A percentile compares a stretch with the other conserved stretches of the same genome.
Evolutionary conservation across 2,329 filamentous ascomycete genomes (phyloP).

Genomic region (Fusarium multiceps): DNA sequence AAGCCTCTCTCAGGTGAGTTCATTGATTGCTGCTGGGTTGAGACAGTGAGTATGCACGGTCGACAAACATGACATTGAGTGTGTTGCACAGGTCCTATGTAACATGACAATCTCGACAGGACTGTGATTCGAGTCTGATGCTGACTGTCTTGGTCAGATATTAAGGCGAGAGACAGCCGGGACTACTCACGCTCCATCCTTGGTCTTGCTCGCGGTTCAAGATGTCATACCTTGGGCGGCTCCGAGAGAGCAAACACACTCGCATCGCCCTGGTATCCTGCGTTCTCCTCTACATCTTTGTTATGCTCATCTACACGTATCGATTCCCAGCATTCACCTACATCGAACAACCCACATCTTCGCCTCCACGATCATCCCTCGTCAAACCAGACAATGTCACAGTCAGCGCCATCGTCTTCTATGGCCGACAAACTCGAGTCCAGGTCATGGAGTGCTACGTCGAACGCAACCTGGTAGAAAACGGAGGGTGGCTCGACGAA

Average conservation of each 20-base stretch:
- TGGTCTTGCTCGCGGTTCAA: not conserved
- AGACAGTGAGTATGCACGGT: not conserved
- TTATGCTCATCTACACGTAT: not conserved
- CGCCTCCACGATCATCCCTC: not conserved
- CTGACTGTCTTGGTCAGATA: conserved; percentile 3
- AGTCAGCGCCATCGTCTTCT: conserved; percentile 34
- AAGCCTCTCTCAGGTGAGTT: not conserved
- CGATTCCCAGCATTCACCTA: not conserved
- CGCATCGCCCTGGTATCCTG: not conserved
- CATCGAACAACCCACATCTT: not conserved
- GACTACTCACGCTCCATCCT: not conserved
- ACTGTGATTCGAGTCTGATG: not conserved
- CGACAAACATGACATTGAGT: not conserved
- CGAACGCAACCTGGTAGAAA: conserved; percentile 35
- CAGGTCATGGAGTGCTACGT: conserved; percentile 33
- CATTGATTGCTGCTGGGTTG: not conserved
- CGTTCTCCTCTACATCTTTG: not conserved
- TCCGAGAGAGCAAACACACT: conserved; percentile 5
- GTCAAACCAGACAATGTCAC: conserved; percentile 27
- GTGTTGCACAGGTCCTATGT: not conserved
- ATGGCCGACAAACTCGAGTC: conserved; percentile 30
- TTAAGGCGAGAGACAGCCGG: not conserved
- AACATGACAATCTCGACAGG: not conserved
- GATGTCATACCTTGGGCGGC: conserved; percentile 1
- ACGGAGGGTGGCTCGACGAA: conserved; percentile 37